Base-by-base conservation (phyloP, 2,329 filamentous ascomycete genomes). In the Beauveria rudraprayagi region DNA sequence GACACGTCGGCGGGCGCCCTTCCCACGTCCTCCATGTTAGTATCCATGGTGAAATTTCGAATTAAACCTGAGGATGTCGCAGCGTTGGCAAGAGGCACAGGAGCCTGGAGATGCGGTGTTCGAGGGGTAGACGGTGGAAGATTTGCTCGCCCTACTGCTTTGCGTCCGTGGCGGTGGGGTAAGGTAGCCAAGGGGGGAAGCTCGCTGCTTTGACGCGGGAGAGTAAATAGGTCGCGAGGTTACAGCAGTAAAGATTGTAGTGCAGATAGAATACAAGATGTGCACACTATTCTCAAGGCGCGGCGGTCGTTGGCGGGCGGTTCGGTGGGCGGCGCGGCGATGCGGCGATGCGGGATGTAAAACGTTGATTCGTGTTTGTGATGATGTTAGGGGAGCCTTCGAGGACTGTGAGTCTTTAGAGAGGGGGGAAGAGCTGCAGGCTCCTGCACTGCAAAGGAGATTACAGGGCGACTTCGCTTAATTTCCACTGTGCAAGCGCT, bases 21-120 rank as follows among this genome's bases (percentile, higher is more conserved):
- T 72, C 89, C 90, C 69, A 96, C 92, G 75, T 99, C 94, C 81
- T 97, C 93, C 94, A 99, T 99, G 78, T 95, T 96, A 72, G 92
- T 96, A 77, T 99, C 93, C 92, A 97, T 96, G 65, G 59, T 61
- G 57, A 61, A 37, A 56, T 55, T 58, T 63, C 47, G 61, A 19
- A 60, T 60, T 60, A 43, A 62, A 66, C 60, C 16, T 28, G 28
- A 22, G 22, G 37, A 43, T 26, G 8, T 51, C 57, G 54, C 26
- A 48, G 51, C 40, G 34, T 47, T 63, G 60, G 58, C 61, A 16
- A 64, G 63, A 62, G 59, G 55, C 57, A 64, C 63, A 64, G 53
- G 52, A 56, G 43, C 8, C 30, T 57, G 16, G 57, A 17, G 34
- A 46, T 59, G 46, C 17, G 47, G 14, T 43, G 37, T 26, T 56